Percentiles rank a stretch among this genome's conserved stretches.
Evolutionary conservation across 345 rosid species (phyloP).

Genomic region (Gossypium sturtianum): DNA sequence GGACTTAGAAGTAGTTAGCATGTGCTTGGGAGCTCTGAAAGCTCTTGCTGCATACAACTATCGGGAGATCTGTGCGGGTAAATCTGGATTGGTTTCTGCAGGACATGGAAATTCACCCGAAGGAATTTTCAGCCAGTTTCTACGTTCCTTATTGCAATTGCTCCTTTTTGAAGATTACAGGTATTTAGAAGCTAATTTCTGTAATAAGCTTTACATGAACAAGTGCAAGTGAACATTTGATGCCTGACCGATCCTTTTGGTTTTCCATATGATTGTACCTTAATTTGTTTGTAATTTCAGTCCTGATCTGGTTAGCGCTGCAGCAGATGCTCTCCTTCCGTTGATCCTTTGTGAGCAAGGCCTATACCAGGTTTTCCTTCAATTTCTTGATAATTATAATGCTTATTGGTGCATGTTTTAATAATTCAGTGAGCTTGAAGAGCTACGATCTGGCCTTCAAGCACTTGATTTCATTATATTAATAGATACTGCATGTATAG

Average conservation of each 20-base stretch:
- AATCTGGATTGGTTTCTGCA: constrained; percentile 58
- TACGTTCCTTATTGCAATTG: constrained; percentile 62
- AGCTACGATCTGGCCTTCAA: neutral
- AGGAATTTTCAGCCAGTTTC: constrained; percentile 73
- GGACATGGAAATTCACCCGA: constrained; percentile 52
- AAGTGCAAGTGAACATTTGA: neutral
- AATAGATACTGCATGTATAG: neutral
- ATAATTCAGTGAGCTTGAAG: neutral
- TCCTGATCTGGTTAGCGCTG: constrained; percentile 78
- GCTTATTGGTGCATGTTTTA: neutral
- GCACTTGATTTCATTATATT: neutral
- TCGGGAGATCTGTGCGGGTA: constrained; percentile 61
- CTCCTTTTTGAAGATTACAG: constrained; percentile 95
- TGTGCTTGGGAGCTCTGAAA: constrained; percentile 84
- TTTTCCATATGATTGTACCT: neutral
- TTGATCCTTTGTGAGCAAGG: constrained; percentile 87
- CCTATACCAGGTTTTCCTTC: constrained; percentile 66
- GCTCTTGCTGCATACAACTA: constrained; percentile 91
- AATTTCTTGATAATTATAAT: neutral
- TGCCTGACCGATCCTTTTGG: neutral
- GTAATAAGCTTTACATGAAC: neutral
- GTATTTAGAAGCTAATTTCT: constrained; percentile 25
- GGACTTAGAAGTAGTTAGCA: constrained; percentile 81
- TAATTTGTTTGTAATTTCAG: constrained; percentile 34
- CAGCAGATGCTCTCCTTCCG: constrained; percentile 95